These are phyloP conservation scores for Fusarium ambrosium DNA, from an alignment of 2,329 filamentous ascomycete species.

Conservation along the genomic window DNA sequence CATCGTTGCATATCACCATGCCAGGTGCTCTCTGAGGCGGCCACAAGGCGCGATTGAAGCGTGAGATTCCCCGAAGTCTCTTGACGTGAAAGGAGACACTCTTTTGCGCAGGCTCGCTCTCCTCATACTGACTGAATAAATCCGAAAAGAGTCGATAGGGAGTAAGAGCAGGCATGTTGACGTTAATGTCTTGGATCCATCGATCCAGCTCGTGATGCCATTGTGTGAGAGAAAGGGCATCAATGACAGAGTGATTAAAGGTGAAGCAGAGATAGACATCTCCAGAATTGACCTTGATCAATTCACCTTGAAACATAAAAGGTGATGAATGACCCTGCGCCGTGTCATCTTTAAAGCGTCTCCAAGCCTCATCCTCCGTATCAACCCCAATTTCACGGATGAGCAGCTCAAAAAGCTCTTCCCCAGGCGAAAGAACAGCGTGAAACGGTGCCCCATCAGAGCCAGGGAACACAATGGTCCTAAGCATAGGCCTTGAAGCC, in stretches of 20 bases:
- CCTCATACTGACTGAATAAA: conserved; percentile 48
- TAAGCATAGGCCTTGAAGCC: conserved; percentile 46
- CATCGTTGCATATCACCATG: conserved; percentile 52
- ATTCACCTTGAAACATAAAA: conserved; percentile 50
- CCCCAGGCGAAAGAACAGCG: conserved; percentile 41
- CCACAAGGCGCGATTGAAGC: conserved; percentile 50
- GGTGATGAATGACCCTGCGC: conserved; percentile 32
- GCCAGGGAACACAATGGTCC: conserved; percentile 46
- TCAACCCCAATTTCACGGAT: conserved; percentile 42
- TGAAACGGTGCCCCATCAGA: conserved; percentile 44
- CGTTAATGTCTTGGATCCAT: conserved; percentile 42
- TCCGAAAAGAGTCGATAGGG: conserved; percentile 52
- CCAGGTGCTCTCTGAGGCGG: conserved; percentile 51
- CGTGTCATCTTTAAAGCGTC: conserved; percentile 38
- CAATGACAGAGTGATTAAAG: conserved; percentile 54
- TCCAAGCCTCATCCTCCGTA: conserved; percentile 39
- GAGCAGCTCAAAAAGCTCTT: conserved; percentile 44
- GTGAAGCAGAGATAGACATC: conserved; percentile 46
- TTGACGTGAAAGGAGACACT: conserved; percentile 49
- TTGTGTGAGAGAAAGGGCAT: conserved; percentile 51
- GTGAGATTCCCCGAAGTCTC: conserved; percentile 53
- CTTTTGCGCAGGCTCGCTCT: conserved; percentile 46
- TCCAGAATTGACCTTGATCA: conserved; percentile 41
- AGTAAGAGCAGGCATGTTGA: conserved; percentile 39
- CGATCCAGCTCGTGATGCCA: conserved; percentile 52